Evolutionary conservation across 768 basidiomycete genomes (phyloP).

Genomic region (Pisolithus microcarpus): DNA sequence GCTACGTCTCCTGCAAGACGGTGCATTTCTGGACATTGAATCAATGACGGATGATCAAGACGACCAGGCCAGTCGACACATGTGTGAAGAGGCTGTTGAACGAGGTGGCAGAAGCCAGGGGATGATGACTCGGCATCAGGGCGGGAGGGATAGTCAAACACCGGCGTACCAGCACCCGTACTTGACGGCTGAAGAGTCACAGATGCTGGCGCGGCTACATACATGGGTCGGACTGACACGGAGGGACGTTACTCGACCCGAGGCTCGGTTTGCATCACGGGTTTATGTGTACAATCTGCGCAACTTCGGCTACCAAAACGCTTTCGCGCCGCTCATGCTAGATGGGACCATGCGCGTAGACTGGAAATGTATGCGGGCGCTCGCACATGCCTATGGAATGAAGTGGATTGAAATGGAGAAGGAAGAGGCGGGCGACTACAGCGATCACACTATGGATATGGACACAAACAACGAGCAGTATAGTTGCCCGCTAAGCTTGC

Average conservation of each 20-base stretch:
- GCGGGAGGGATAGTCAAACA: neutral
- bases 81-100: neutral
- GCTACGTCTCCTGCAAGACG: slow-evolving; percentile 34
- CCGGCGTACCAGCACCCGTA: neutral
- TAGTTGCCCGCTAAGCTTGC: slow-evolving; percentile 38
- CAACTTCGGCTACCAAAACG: slow-evolving; percentile 43
- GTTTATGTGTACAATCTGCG: slow-evolving; percentile 58
- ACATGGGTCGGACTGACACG: slow-evolving; percentile 47
- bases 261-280: slow-evolving; percentile 35
- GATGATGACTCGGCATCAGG: neutral
- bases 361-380: slow-evolving; percentile 51
- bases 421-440: slow-evolving; percentile 14
- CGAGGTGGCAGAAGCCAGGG: neutral
- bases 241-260: slow-evolving; percentile 28
- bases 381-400: slow-evolving; percentile 52
- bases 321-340: slow-evolving; percentile 50
- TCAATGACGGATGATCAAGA: neutral
- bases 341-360: slow-evolving; percentile 42
- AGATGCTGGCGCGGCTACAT: slow-evolving; percentile 43
- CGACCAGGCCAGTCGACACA: neutral
- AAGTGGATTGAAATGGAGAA: slow-evolving; percentile 38
- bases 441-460: slow-evolving; percentile 1
- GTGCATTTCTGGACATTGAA: slow-evolving; percentile 39
- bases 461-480: slow-evolving; percentile 4
- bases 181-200: slow-evolving; percentile 28